Base-by-base conservation (phyloP, 371 early-diverging fungal genomes). In the Lichtheimia hyalospora region DNA sequence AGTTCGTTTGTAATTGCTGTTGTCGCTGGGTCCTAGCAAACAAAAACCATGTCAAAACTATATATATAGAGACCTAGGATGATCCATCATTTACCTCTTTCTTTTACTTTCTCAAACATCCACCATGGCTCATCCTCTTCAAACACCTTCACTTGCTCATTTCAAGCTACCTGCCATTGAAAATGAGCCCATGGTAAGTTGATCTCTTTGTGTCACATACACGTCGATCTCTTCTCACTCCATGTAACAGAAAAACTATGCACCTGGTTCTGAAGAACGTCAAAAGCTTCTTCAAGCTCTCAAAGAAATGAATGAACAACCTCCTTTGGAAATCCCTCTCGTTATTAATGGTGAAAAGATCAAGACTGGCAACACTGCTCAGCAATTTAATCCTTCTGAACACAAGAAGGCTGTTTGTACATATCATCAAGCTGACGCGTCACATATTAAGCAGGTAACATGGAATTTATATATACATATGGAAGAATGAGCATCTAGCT, bases 101-200 rank as follows among this genome's bases (percentile, higher is more conserved):
- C 21, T 41, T 60, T 13, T 60, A 41, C 25, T 39, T 52, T 8
- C 10, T 8, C 34, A 34, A 34, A 34, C 34, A 8, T 34, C 10
- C 10, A 34, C 2, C 34, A 53, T 53, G 53, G 34, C 53, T 39
- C 27, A 53, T 20, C 21, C 58, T 12, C 44, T 56, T 21, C 58
- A 58, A 39, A 83, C 83, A 60, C 84, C 87, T 61, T 74, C 70
- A 59, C 83, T 89, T 63, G 87, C 86, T 62, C 74, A 83, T 62
- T 89, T 90, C 81, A 88, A 82, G 75, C 78, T 96, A 61, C 97
- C 96, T 41, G 77, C 79, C 61, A 87, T 94, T 60, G 72, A 77
- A 51, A 96, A 96, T 77, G 96, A 96, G 85, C 92, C 94, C 57
- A 91, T 93, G 88, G 89, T 88, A 77, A 73, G 69, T n/a, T 16